phyloP scores from a whole-genome alignment of 2,329 filamentous ascomycete genomes.

The Calonectria pauciramosa region DNA sequence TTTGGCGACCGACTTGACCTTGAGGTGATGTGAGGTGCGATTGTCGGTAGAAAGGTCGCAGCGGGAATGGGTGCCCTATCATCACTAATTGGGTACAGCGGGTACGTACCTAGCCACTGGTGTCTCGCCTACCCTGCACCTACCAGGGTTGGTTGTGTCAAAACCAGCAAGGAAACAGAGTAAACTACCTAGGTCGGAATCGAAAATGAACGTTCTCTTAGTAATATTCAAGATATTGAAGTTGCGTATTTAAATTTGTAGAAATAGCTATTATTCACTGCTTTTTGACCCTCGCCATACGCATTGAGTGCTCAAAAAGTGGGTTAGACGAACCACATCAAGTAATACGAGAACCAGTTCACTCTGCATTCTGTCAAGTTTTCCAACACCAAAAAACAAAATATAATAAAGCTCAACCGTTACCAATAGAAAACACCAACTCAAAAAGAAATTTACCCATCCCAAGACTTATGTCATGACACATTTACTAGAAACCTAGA shows the following conservation, averaged over 20 bases:
- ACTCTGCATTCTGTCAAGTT: too few species aligned
- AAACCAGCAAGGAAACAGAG: too few species aligned
- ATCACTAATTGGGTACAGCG: background rate
- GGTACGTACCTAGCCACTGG: slow-evolving; percentile 5
- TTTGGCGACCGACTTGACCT: slow-evolving; percentile 35
- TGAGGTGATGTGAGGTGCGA: slow-evolving; percentile 29
- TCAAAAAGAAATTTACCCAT: background rate
- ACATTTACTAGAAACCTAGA: background rate
- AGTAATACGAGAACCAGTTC: too few species aligned
- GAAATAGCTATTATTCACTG: background rate
- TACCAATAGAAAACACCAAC: background rate
- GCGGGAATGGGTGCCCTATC: background rate
- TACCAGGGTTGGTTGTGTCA: background rate
- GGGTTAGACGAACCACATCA: too few species aligned
- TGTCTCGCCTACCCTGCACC: background rate
- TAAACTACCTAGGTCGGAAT: background rate
- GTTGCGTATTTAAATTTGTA: background rate
- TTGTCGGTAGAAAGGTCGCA: slow-evolving; percentile 18
- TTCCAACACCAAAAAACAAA: background rate
- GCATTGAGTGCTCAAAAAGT: too few species aligned
- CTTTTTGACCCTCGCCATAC: background rate
- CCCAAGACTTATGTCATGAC: background rate
- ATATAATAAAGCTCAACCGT: background rate
- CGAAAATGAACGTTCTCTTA: background rate
- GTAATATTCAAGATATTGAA: background rate